Evolutionary conservation across 768 basidiomycete genomes (phyloP), one percentile per base, ranked within the genome.

Genomic region (Lactarius trivialis): DNA sequence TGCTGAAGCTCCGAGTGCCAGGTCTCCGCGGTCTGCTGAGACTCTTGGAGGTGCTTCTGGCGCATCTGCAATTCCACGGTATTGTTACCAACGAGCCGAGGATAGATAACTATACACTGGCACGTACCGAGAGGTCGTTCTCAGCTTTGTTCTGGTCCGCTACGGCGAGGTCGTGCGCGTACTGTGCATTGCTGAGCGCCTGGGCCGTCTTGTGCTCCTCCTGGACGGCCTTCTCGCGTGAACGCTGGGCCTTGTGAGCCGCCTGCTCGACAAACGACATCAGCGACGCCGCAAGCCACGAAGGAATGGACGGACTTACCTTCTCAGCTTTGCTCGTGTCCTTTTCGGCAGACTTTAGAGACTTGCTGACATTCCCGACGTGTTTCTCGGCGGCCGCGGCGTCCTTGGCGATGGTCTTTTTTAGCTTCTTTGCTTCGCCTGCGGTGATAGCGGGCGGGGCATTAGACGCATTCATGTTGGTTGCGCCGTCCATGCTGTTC

Each of bases 251-350:
- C 66, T 82, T 81, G n/a, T 77, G 73, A 24, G 72, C 74, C 4
- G 71, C 72, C 82, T 83, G 43, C 54, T 26, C 45, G 26, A 26
- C 49, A 32, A 24, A 43, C 32, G 43, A 61, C 24, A 28, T 17
- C 26, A 48, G 24, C n/a, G 14, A 24, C 11, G 1, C 9, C 39
- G 39, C 39, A 41, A 43, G 19, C 15, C 17, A 28, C 12, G 26
- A 9, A 30, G 50, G 28, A 24, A 30, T 11, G 8, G 8, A 7
- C 2, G 11, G 12, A 24, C 48, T 76, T 15, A 72, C 71, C 74
- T 85, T 85, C 69, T 88, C 84, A 8, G 78, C 75, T 34, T 74
- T 73, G 21, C 73, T 72, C 34, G 88, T 73, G 54, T 84, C 81
- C 68, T 82, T 84, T 64, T 84, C 64, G 36, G 81, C 77, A 51